Evolutionary conservation across 2,329 filamentous ascomycete genomes (phyloP).

Genomic region (Talaromyces sp.): DNA sequence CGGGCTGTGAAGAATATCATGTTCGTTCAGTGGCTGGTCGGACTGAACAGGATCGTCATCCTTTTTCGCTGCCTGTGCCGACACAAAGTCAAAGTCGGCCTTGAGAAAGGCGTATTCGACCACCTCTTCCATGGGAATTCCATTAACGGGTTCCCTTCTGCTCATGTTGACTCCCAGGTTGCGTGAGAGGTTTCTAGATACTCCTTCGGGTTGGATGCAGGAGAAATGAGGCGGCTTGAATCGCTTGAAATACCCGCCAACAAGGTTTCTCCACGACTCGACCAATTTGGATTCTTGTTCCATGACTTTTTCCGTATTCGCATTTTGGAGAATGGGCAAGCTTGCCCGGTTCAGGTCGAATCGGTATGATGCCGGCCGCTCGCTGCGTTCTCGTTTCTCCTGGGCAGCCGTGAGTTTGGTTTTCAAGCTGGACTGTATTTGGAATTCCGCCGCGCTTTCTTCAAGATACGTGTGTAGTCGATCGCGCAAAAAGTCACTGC

Average conservation of each 20-base stretch:
- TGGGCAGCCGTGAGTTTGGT: slow-evolving; percentile 16
- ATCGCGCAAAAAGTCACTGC: slow-evolving; percentile 78
- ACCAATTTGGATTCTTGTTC: slow-evolving; percentile 68
- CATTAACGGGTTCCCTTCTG: slow-evolving; percentile 24
- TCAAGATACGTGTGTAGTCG: slow-evolving; percentile 86
- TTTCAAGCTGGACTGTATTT: slow-evolving; percentile 68
- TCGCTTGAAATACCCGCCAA: slow-evolving; percentile 90
- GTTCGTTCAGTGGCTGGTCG: slow-evolving; percentile 75
- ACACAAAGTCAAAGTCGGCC: slow-evolving; percentile 89
- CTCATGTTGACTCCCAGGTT: slow-evolving; percentile 12
- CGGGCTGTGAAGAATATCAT: slow-evolving; percentile 71
- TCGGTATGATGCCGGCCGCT: background rate
- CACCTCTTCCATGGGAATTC: slow-evolving; percentile 48
- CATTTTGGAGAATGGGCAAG: slow-evolving; percentile 47
- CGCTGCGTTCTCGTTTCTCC: slow-evolving; percentile 14
- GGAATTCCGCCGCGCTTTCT: slow-evolving; percentile 69
- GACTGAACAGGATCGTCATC: slow-evolving; percentile 63
- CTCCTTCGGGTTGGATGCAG: slow-evolving; percentile 26
- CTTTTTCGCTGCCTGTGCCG: slow-evolving; percentile 79
- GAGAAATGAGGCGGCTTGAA: slow-evolving; percentile 79
- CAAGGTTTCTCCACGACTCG: slow-evolving; percentile 70
- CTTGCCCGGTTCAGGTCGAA: slow-evolving; percentile 6
- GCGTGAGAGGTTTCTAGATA: slow-evolving; percentile 29
- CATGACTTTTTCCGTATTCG: slow-evolving; percentile 57
- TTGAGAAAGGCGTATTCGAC: slow-evolving; percentile 90